A percentile compares a stretch with the other conserved stretches of the same genome.
Evolutionary conservation across 139 green algal species (phyloP).

Genomic region (Trebouxia sp.): DNA sequence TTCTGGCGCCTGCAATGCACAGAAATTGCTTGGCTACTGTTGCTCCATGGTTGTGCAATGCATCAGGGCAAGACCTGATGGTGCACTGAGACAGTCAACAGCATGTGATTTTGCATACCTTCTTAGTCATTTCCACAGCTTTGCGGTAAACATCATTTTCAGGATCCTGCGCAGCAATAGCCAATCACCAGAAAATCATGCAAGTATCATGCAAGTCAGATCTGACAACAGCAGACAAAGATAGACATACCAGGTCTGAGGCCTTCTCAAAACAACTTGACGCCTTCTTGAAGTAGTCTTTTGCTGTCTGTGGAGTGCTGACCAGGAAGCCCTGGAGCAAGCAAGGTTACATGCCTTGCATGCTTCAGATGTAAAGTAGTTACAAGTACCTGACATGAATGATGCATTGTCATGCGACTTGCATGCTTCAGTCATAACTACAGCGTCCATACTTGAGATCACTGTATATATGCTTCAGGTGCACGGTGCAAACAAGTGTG

Average conservation of each 20-base stretch:
- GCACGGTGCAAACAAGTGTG: too few species aligned
- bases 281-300: constrained; percentile 83
- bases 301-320: constrained; percentile 57
- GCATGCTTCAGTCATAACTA: too few species aligned
- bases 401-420: too few species aligned
- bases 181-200: not conserved
- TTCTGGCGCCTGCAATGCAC: constrained; percentile 76
- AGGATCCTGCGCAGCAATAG: constrained; percentile 68
- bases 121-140: constrained; percentile 91
- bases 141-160: constrained; percentile 92
- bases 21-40: too few species aligned
- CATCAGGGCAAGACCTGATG: not conserved
- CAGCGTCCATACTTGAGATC: too few species aligned
- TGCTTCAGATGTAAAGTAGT: too few species aligned
- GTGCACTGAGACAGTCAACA: not conserved
- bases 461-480: too few species aligned
- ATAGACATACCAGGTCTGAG: constrained; percentile 47
- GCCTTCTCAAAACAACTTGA: constrained; percentile 80
- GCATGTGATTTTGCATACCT: constrained; percentile 51
- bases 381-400: not conserved
- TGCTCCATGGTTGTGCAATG: not conserved
- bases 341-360: not conserved
- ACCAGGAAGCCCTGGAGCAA: constrained; percentile 77
- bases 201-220: not conserved
- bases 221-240: not conserved